These are phyloP conservation scores for Thielaviopsis ethacetica DNA, from an alignment of 2,329 filamentous ascomycete genomes.

Conservation along the genomic window DNA sequence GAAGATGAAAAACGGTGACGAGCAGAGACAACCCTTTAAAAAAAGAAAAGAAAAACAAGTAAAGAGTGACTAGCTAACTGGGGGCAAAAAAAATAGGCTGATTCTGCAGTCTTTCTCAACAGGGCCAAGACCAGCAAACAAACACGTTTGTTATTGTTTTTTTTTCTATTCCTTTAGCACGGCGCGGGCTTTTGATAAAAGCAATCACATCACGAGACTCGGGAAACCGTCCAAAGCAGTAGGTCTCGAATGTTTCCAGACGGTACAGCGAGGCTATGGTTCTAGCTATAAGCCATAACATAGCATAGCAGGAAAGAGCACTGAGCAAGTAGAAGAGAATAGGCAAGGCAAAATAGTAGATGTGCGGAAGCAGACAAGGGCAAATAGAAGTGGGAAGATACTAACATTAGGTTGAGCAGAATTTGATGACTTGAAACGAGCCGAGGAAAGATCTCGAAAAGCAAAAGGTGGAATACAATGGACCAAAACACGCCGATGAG, in stretches of 20 bases:
- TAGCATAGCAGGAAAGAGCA: not conserved
- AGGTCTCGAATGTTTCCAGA: not conserved
- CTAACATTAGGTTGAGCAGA: not conserved
- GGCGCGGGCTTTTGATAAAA: not conserved
- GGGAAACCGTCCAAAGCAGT: not conserved
- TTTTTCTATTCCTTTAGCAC: not conserved
- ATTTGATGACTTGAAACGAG: not conserved
- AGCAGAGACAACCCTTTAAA: not conserved
- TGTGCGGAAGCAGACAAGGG: not conserved
- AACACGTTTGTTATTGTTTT: not conserved
- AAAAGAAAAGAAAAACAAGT: not conserved
- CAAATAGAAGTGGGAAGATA: not conserved
- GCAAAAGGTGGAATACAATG: not conserved
- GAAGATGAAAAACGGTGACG: not conserved
- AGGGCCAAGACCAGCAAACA: not conserved
- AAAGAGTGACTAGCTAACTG: not conserved
- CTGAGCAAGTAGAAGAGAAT: not conserved
- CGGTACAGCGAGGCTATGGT: not conserved
- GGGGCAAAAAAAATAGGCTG: not conserved
- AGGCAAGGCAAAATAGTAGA: not conserved
- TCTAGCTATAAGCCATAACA: not conserved
- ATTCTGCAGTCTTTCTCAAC: not conserved
- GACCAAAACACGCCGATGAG: not conserved
- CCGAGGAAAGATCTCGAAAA: not conserved
- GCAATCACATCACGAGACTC: not conserved